phyloP scores from a whole-genome alignment of 345 rosid genomes.

The Arabis alpina region DNA sequence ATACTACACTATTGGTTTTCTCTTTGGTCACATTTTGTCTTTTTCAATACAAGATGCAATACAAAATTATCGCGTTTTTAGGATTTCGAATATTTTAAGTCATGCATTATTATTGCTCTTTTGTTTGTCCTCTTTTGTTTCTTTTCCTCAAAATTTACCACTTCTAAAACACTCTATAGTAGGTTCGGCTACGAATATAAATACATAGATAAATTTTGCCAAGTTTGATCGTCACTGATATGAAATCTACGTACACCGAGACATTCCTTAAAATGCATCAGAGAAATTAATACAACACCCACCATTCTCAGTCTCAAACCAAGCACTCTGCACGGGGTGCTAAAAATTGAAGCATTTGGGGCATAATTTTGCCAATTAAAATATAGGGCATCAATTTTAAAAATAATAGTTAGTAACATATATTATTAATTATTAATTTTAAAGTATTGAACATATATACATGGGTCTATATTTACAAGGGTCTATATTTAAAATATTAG shows the following conservation, averaged over 20 bases:
- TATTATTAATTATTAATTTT: no score
- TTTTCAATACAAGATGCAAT: conserved; percentile 1
- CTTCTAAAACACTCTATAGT: neutral
- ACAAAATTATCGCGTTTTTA: neutral
- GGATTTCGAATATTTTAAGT: neutral
- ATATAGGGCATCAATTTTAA: no score
- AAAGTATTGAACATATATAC: no score
- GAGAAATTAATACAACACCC: neutral
- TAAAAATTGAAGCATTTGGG: no score
- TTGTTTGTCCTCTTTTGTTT: neutral
- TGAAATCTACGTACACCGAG: neutral
- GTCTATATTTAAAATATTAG: no score
- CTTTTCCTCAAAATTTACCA: neutral
- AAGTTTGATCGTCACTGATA: neutral
- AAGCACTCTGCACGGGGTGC: no score
- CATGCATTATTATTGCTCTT: neutral
- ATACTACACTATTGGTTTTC: no score
- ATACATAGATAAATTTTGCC: no score
- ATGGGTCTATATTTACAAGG: no score
- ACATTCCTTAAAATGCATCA: neutral
- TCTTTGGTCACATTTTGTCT: neutral
- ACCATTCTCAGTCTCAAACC: neutral
- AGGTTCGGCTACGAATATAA: no score
- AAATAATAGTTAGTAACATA: no score
- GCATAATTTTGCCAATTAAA: no score